phyloP scores from a whole-genome alignment of 148 eudicot species.

The Camellia lanceoleosa region DNA sequence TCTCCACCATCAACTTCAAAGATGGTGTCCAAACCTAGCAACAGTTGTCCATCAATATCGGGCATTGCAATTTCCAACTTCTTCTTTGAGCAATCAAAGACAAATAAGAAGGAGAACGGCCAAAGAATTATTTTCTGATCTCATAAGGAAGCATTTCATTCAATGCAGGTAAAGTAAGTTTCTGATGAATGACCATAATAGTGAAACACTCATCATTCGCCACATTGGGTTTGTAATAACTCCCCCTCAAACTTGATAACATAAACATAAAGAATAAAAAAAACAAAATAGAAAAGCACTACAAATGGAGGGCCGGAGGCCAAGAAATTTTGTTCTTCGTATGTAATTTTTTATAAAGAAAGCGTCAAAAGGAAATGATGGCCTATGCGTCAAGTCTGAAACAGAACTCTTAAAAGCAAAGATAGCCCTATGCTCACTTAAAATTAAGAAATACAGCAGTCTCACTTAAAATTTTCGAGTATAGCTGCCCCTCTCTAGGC shows the following conservation, averaged over 20 bases:
- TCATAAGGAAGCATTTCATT: neutral
- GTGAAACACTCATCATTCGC: neutral
- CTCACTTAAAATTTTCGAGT: too few species aligned
- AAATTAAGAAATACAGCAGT: too few species aligned
- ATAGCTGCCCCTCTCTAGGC: too few species aligned
- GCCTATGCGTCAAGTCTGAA: too few species aligned
- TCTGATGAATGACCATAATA: neutral
- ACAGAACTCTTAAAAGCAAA: too few species aligned
- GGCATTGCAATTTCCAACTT: neutral
- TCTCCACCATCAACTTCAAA: neutral
- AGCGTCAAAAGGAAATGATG: too few species aligned
- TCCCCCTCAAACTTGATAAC: neutral
- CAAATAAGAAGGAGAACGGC: neutral
- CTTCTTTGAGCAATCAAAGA: neutral
- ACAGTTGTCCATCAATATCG: neutral
- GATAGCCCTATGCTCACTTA: too few species aligned
- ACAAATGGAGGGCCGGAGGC: too few species aligned
- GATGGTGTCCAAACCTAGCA: neutral
- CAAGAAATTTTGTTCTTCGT: too few species aligned
- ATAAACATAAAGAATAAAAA: too few species aligned
- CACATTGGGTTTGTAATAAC: neutral
- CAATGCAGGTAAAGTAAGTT: neutral
- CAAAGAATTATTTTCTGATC: neutral
- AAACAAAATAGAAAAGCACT: too few species aligned
- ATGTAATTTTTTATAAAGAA: too few species aligned